Evolutionary conservation across 75 land plant species (phyloP).

Genomic region (Picea sitchensis): DNA sequence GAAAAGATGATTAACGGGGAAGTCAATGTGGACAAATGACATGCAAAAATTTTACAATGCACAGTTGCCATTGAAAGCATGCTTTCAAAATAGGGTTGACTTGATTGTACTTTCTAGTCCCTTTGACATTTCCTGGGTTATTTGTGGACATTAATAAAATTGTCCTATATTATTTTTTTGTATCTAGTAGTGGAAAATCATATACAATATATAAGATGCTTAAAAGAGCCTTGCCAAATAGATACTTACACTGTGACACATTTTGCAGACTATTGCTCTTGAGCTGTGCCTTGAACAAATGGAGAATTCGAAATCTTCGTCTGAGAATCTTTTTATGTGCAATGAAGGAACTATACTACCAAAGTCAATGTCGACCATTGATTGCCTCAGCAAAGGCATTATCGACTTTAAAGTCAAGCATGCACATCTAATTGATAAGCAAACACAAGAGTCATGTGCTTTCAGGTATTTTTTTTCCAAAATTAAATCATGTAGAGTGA

Average conservation of each 20-base stretch:
- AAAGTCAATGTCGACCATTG: conserved; percentile 8
- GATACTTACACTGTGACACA: not conserved
- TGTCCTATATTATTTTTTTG: too few species aligned
- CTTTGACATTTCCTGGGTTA: too few species aligned
- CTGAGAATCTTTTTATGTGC: not conserved
- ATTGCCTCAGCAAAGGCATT: not conserved
- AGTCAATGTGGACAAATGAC: too few species aligned
- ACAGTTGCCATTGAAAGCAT: not conserved
- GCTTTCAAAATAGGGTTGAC: too few species aligned
- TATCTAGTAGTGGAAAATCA: not conserved
- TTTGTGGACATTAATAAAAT: too few species aligned
- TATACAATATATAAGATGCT: not conserved
- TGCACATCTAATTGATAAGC: not conserved
- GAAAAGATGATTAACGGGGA: not conserved
- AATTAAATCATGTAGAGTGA: not conserved
- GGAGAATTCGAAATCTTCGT: not conserved
- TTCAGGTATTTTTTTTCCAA: not conserved
- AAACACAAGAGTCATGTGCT: not conserved
- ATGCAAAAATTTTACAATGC: not conserved
- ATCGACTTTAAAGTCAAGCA: not conserved
- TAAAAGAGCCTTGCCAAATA: not conserved
- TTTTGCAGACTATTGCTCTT: conserved; percentile 8
- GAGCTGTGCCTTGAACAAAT: conserved; percentile 3
- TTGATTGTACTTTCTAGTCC: too few species aligned
- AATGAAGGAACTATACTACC: not conserved